Evolutionary conservation across 2,329 filamentous ascomycete genomes (phyloP).

Genomic region (Epichloe sibirici): DNA sequence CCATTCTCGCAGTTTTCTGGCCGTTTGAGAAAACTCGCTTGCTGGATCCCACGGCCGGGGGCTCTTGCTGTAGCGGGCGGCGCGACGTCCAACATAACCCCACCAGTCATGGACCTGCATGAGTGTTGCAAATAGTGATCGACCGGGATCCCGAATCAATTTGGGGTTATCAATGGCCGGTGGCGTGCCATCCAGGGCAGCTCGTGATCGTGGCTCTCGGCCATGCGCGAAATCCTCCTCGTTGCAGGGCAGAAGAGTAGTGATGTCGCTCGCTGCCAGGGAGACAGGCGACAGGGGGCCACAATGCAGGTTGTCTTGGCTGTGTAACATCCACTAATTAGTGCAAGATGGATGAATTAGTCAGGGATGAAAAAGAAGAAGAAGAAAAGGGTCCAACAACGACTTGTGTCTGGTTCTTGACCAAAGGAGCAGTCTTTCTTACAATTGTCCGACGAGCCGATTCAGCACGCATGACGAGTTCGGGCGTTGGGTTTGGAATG

Average conservation of each 20-base stretch:
- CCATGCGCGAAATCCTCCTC: conserved; percentile 40
- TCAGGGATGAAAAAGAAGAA: background rate
- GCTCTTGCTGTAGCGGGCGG: conserved; percentile 31
- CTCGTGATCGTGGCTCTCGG: conserved; percentile 33
- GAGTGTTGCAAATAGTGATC: conserved; percentile 42
- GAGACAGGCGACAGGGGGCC: conserved; percentile 39
- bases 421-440: conserved; percentile 12
- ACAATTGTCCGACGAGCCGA: conserved; percentile 45
- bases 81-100: conserved; percentile 38
- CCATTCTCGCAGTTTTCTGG: conserved; percentile 32
- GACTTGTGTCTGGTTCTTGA: background rate
- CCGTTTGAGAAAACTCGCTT: conserved; percentile 36
- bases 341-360: background rate
- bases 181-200: conserved; percentile 40
- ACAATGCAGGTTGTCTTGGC: conserved; percentile 44
- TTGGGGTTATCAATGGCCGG: conserved; percentile 34
- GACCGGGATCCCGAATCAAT: conserved; percentile 28
- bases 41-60: conserved; percentile 32
- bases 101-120: conserved; percentile 44
- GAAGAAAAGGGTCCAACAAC: background rate
- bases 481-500: conserved; percentile 27
- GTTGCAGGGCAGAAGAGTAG: conserved; percentile 38
- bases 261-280: conserved; percentile 40
- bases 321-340: conserved; percentile 44
- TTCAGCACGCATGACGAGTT: conserved; percentile 36